Conservation (phyloP, 192 early-diverging fungal species). For the Phycomyces nitens region DNA sequence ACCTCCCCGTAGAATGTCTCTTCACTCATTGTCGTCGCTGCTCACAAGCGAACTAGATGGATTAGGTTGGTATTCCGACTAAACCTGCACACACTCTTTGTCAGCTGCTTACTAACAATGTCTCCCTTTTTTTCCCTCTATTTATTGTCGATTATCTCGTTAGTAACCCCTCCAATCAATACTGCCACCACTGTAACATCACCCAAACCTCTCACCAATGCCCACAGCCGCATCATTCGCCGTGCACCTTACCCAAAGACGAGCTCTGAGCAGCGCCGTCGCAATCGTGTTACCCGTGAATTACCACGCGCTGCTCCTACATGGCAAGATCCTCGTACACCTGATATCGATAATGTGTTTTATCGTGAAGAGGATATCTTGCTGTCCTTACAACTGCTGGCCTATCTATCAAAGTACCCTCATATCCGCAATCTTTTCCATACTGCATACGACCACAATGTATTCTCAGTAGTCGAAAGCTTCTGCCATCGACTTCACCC, state of each 20-base stretch:
- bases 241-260: constrained; percentile 20
- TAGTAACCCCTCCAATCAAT: background rate
- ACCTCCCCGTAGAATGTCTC: too few species aligned
- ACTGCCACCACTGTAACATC: constrained; percentile 6
- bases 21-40: too few species aligned
- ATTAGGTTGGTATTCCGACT: constrained; percentile 30
- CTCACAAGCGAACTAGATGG: background rate
- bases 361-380: constrained; percentile 81
- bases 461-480: constrained; percentile 72
- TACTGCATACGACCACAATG: constrained; percentile 49
- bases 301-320: constrained; percentile 1
- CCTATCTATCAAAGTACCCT: constrained; percentile 90
- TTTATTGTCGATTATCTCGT: background rate
- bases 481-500: constrained; percentile 67
- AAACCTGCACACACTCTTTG: background rate
- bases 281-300: constrained; percentile 19
- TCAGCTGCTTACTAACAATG: background rate
- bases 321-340: constrained; percentile 6
- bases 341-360: constrained; percentile 38
- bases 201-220: background rate
- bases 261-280: constrained; percentile 9
- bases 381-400: constrained; percentile 82
- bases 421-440: constrained; percentile 64
- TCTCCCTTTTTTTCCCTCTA: background rate
- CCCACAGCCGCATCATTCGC: background rate